These are phyloP conservation scores for Triticum aestivum DNA, from an alignment of 176 grass and related monocot genomes.

Conservation along the genomic window IWGSC_CS_RefSeq_v2.1 NC_057795.1:155927453-155927952, in stretches of 20 bases:
- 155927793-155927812: neutral
- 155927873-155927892: conserved; percentile 80
- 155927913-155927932: conserved; percentile 62
- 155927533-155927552: conserved; percentile 74
- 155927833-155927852: conserved; percentile 78
- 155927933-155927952: conserved; percentile 64
- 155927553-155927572: conserved; percentile 89
- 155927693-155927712: conserved; percentile 50
- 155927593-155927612: conserved; percentile 84
- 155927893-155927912: conserved; percentile 54
- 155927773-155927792: conserved; percentile 40
- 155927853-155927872: conserved; percentile 85
- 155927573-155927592: conserved; percentile 93
- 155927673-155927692: conserved; percentile 73
- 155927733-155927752: conserved; percentile 92
- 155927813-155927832: conserved; percentile 32
- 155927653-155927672: conserved; percentile 89
- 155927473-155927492: conserved; percentile 78
- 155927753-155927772: conserved; percentile 35
- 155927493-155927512: conserved; percentile 46
- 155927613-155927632: conserved; percentile 66
- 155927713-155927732: conserved; percentile 46
- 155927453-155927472: conserved; percentile 95
- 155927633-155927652: conserved; percentile 88
- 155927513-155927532: conserved; percentile 81